Base-by-base conservation (phyloP, 306 rosid species). In the Trifolium repens region DNA sequence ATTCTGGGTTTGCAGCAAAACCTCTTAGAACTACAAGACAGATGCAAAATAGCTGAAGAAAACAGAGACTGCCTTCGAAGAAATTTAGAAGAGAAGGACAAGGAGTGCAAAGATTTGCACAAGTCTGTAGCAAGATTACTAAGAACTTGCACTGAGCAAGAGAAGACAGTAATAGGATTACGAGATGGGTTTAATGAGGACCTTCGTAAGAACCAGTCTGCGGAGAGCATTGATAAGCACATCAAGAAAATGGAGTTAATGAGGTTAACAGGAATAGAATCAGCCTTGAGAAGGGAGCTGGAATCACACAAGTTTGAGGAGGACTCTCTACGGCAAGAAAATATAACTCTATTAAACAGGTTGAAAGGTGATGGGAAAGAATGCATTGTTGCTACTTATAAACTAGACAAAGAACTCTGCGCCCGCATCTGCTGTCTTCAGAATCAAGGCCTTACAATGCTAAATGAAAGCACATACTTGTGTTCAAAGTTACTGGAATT, bases 251-350 rank as follows among this genome's bases (percentile, higher is more conserved):
- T 79, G 86, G 99, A 94, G 87, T 93, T 89, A 72, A 73, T 92
- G 79, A 90, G 99, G 84, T 82, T 92, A 82, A 77, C 93, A 16
- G 93, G 92, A 55, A 87, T 90, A 67, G 99, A 94, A 83, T 53
- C 84, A 65, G 85, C 84, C 73, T 87, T 94, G 87, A 86, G 98
- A 74, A 90, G 67, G 81, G 96, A 92, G 79, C 73, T 92, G 80
- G 93, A 94, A 22, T 87, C 93, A 68, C 87, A n/a, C 61, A 84
- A 85, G 84, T 78, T 87, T 68, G 96, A 94, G 82, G 89, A 82
- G 68, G 97, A 92, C 81, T 88, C 99, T 80, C 96, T 94, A 79
- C 91, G 98, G 63, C 97, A 80, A 40, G 99, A 92, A 85, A 96
- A 96, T 84, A 89, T 89, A 64, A 77, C 69, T 59, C 81, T 96